Evolutionary conservation across 2,329 filamentous ascomycete genomes (phyloP), one percentile per base, ranked within the genome.

Genomic region (Trichoderma sp.): DNA sequence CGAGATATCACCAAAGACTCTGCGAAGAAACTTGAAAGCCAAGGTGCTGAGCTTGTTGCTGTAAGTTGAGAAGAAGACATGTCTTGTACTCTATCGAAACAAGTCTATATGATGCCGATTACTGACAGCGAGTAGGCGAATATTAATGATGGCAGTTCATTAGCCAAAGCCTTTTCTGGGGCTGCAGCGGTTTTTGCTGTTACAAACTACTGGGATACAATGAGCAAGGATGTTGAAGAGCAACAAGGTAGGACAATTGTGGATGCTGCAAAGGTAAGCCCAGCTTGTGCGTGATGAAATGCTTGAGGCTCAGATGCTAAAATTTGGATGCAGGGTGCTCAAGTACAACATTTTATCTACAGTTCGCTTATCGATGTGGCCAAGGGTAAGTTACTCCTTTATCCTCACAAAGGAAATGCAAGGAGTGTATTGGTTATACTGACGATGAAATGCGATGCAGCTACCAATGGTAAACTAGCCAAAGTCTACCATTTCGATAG

Each of bases 401-500:
- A 4, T 5, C 2, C 2, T 39, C 37, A 39, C 6, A 4, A 34
- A 34, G 1, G 4, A 39, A 39, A 2, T 18, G 1, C 3, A 18
- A 39, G 14, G 6, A 16, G 5, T 14, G 34, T 37, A 5, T 3
- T 14, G 4, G 2, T 37, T 5, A 39, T 39, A 18, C 37, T 39
- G 37, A 39, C 37, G 16, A 34, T 14, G 16, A 5, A 34, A 34
- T 34, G 37, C 18, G 34, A 14, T 5, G 37, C 13, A 39, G 55
- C 55, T 18, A 58, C 55, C 4, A 32, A 58, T 37, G 55, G 30
- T 24, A 58, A 58, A 24, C 32, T 58, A n/a, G 10, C 30, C 30
- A 58, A 58, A 24, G 55, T 58, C 21, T 58, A 58, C 32, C 55
- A 58, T 37, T 58, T 58, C 55, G 55, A 58, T 58, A 58, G 55